Percentiles rank a stretch among this genome's conserved stretches.
phyloP scores from a whole-genome alignment of 108 stramenopile genomes.

The Cyclostephanos tholiformis region DNA sequence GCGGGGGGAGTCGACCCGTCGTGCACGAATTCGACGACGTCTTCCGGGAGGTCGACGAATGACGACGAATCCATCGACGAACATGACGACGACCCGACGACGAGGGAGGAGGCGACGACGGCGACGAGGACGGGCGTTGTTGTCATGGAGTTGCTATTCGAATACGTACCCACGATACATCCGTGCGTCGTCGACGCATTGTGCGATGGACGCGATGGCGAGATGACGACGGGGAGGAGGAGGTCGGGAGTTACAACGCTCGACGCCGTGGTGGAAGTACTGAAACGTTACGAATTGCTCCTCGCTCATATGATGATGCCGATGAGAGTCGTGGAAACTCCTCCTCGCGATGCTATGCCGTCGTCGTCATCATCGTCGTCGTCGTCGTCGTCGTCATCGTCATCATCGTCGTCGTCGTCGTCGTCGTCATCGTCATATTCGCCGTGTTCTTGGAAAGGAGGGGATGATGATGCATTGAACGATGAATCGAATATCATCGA shows the following conservation, averaged over 20 bases:
- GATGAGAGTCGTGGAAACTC: not conserved
- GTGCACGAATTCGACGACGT: too few relatives aligned
- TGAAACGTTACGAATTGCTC: slow-evolving; percentile 33
- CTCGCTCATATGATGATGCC: slow-evolving; percentile 20
- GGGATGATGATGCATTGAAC: not conserved
- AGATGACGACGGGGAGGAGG: not conserved
- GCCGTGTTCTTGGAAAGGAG: not conserved
- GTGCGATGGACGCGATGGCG: not conserved
- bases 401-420: not conserved
- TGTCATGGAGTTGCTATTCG: slow-evolving; percentile 12
- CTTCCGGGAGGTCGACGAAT: too few relatives aligned
- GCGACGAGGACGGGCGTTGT: not conserved
- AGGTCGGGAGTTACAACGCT: not conserved
- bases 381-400: not conserved
- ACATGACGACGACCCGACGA: too few relatives aligned
- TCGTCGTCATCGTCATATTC: not conserved
- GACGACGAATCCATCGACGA: too few relatives aligned
- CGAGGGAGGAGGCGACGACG: not conserved
- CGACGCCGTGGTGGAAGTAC: slow-evolving; percentile 11
- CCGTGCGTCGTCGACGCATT: slow-evolving; percentile 10
- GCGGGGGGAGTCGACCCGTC: too few relatives aligned
- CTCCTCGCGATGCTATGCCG: not conserved
- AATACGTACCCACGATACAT: slow-evolving; percentile 32
- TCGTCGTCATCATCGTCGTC: not conserved
- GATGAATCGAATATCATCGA: not conserved